Conservation (phyloP, 2,329 filamentous ascomycete genomes). For the Parastagonospora avenae region DNA sequence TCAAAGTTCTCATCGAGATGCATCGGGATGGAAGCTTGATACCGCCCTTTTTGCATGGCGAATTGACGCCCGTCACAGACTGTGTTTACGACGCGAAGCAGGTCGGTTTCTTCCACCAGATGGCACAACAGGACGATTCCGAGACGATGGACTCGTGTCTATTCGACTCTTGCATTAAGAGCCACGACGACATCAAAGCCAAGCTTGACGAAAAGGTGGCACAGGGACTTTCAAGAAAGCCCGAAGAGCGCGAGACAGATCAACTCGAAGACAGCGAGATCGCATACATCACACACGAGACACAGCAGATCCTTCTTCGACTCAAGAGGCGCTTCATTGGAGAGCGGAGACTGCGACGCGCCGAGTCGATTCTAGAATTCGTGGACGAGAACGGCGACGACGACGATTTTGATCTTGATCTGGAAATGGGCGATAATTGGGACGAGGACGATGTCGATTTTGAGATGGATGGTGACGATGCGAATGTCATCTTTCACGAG, state of each 20-base stretch:
- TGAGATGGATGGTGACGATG: slow-evolving; percentile 6
- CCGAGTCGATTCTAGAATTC: background rate
- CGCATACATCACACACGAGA: slow-evolving; percentile 11
- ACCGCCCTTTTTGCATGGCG: slow-evolving; percentile 40
- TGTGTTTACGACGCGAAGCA: slow-evolving; percentile 54
- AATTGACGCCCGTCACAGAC: slow-evolving; percentile 25
- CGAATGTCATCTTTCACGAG: slow-evolving; percentile 7
- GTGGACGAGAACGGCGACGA: slow-evolving; percentile 9
- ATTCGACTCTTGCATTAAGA: background rate
- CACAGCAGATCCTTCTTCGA: slow-evolving; percentile 8
- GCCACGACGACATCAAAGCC: background rate
- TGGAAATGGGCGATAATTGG: slow-evolving; percentile 58
- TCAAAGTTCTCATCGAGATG: slow-evolving; percentile 34
- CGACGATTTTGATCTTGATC: no score
- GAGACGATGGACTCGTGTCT: background rate
- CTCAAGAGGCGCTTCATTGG: slow-evolving; percentile 16
- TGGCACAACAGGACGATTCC: background rate
- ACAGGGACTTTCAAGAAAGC: background rate
- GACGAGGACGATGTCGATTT: background rate
- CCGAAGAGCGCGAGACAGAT: slow-evolving; percentile 26
- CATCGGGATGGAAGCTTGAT: slow-evolving; percentile 26
- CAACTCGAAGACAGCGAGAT: slow-evolving; percentile 26
- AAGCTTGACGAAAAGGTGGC: background rate
- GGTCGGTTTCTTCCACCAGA: slow-evolving; percentile 32
- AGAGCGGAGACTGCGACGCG: background rate